Percentiles rank a stretch among this genome's conserved stretches.
Conservation (phyloP, 2,329 filamentous ascomycete genomes). For the Fusarium nisikadoi region DNA sequence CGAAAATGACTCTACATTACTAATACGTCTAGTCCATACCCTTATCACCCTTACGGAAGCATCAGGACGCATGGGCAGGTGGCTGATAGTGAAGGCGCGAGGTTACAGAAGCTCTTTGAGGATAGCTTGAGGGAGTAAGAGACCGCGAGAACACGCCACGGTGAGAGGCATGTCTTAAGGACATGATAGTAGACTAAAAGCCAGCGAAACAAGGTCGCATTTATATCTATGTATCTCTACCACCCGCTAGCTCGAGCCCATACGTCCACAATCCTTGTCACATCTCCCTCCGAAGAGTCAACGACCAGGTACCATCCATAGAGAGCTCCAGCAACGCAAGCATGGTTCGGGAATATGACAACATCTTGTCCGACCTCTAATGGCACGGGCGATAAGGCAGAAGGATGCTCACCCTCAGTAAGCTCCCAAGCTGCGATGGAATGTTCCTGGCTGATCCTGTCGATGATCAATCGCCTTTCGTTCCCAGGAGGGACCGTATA, state of each 20-base stretch:
- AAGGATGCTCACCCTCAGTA: conserved; percentile 16
- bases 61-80: background rate
- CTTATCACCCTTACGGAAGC: background rate
- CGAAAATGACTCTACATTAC: background rate
- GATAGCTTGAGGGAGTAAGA: accelerated
- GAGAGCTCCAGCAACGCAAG: conserved; percentile 69
- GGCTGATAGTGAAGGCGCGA: background rate
- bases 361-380: conserved; percentile 57
- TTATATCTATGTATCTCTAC: conserved; percentile 6
- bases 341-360: conserved; percentile 71
- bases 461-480: conserved; percentile 60
- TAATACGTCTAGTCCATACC: background rate
- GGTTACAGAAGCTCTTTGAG: background rate
- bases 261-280: conserved; percentile 62
- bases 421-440: conserved; percentile 65
- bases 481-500: background rate
- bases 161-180: background rate
- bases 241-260: conserved; percentile 69
- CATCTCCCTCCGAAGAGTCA: conserved; percentile 53
- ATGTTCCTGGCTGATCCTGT: conserved; percentile 73
- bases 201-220: no score
- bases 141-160: accelerated
- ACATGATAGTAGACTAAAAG: background rate
- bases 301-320: conserved; percentile 69
- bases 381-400: conserved; percentile 42